Percentiles rank a stretch among this genome's conserved stretches.
phyloP scores from a whole-genome alignment of 768 basidiomycete species.

The Mycena albidolilacea region DNA sequence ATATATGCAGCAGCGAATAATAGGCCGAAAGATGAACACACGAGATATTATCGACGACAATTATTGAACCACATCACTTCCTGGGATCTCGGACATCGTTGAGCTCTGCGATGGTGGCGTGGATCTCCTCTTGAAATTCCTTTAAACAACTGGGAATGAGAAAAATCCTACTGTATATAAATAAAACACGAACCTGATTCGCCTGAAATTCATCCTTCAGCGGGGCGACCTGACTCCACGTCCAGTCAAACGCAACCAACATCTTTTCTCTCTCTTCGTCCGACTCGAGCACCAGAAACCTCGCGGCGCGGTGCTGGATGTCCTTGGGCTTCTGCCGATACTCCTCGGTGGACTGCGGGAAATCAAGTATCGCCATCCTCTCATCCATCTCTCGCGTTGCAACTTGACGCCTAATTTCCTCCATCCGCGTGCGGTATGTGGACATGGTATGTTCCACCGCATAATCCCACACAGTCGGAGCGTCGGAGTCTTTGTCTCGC shows the following conservation, averaged over 20 bases:
- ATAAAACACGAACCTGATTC: constrained; percentile 46
- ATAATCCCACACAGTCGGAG: constrained; percentile 47
- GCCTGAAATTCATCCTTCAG: constrained; percentile 56
- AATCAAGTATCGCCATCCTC: constrained; percentile 40
- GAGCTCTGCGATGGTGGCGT: not conserved
- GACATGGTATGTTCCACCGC: constrained; percentile 41
- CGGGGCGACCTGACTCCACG: constrained; percentile 61
- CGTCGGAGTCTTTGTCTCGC: constrained; percentile 35
- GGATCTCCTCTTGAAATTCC: constrained; percentile 31
- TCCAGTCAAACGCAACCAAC: constrained; percentile 66
- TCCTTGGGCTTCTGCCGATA: constrained; percentile 57
- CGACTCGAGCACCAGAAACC: constrained; percentile 56
- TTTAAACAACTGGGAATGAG: not conserved
- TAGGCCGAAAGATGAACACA: too few species aligned
- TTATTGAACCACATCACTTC: not conserved
- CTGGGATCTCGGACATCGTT: constrained; percentile 21
- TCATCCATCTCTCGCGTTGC: not conserved
- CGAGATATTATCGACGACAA: too few species aligned
- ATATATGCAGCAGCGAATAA: too few species aligned
- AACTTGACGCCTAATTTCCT: constrained; percentile 42
- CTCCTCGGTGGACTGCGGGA: constrained; percentile 53
- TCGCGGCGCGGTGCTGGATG: constrained; percentile 64
- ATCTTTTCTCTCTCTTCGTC: constrained; percentile 59
- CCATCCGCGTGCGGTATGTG: constrained; percentile 50
- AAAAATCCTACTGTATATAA: not conserved